phyloP scores from a whole-genome alignment of 768 basidiomycete species.

The Lactarius sanguifluus region DNA sequence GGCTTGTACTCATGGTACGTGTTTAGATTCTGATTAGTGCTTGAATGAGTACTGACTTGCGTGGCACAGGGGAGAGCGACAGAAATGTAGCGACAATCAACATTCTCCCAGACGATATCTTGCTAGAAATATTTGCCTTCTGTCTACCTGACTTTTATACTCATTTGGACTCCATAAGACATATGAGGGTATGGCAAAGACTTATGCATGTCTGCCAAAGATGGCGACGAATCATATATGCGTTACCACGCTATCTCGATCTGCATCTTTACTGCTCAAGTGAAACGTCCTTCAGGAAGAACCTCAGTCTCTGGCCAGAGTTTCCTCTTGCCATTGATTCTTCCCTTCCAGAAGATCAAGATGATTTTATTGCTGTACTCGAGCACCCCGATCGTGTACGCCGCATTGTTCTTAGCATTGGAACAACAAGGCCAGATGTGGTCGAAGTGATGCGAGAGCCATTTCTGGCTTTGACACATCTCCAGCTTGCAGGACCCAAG shows the following conservation, averaged over 20 bases:
- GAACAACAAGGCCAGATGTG: not conserved
- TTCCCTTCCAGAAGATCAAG: not conserved
- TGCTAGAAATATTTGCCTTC: not conserved
- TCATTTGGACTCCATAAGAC: not conserved
- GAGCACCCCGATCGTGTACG: not conserved
- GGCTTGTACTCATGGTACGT: not conserved
- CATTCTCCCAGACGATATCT: not conserved
- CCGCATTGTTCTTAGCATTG: not conserved
- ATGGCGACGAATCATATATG: not conserved
- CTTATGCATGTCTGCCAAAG: not conserved
- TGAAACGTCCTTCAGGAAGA: not conserved
- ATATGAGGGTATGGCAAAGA: not conserved
- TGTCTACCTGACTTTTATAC: not conserved
- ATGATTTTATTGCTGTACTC: not conserved
- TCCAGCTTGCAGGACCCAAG: not conserved
- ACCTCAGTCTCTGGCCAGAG: not conserved
- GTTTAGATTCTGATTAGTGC: not conserved
- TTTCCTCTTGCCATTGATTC: not conserved
- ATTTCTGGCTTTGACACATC: not conserved
- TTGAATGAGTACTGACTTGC: not conserved
- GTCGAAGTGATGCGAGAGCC: not conserved
- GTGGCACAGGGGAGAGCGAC: not conserved
- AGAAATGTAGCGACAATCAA: not conserved
- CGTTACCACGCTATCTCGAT: not conserved
- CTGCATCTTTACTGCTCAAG: not conserved